A percentile compares a stretch with the other conserved stretches of the same genome.
Evolutionary conservation across 306 rosid genomes (phyloP).

Genomic region (Ziziphus jujuba): DNA sequence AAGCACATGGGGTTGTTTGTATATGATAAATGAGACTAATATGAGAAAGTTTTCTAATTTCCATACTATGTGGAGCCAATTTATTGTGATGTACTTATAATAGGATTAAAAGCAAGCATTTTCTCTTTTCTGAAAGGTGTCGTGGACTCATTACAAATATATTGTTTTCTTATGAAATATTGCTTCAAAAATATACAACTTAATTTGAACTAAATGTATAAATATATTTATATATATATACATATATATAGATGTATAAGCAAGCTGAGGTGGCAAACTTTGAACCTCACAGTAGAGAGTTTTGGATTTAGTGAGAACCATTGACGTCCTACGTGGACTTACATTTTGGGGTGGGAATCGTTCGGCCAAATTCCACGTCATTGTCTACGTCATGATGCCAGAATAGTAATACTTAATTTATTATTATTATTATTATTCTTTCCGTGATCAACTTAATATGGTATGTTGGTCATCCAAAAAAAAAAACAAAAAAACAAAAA

Average conservation of each 20-base stretch:
- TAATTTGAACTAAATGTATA: too few relatives aligned
- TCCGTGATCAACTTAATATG: conserved; percentile 4
- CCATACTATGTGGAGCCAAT: conserved; percentile 45
- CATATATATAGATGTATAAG: not conserved
- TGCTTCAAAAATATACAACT: not conserved
- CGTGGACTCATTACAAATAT: too few relatives aligned
- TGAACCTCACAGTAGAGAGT: conserved; percentile 1
- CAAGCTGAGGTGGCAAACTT: conserved; percentile 5
- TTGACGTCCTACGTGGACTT: conserved; percentile 19
- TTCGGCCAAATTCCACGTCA: not conserved
- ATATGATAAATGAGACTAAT: conserved; percentile 15
- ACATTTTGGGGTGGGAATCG: conserved; percentile 9
- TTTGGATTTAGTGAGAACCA: conserved; percentile 21
- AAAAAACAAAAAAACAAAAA: too few relatives aligned
- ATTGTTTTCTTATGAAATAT: not conserved
- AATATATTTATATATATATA: too few relatives aligned
- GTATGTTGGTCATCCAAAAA: too few relatives aligned
- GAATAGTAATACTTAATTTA: too few relatives aligned
- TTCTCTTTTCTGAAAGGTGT: not conserved
- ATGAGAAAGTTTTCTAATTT: conserved; percentile 31
- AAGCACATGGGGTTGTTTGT: conserved; percentile 49
- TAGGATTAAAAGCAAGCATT: conserved; percentile 29
- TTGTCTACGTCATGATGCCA: conserved; percentile 12
- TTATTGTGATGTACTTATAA: conserved; percentile 19
- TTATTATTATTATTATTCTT: conserved; percentile 11